Conservation (phyloP, 2,329 filamentous ascomycete species). For the Fusarium circinatum region DNA sequence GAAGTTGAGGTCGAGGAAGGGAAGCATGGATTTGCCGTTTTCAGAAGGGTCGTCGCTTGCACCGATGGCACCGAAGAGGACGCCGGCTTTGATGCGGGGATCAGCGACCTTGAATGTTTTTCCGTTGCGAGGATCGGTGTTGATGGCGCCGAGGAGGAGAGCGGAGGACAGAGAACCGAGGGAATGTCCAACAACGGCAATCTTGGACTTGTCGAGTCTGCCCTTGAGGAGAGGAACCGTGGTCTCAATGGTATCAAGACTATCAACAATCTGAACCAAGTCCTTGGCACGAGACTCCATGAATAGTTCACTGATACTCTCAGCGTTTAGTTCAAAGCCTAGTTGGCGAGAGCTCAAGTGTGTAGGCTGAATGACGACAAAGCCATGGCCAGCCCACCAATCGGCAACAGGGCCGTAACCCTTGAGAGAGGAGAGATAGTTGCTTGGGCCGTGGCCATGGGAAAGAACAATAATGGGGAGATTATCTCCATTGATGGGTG, state of each 20-base stretch:
- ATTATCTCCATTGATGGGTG: conserved; percentile 6
- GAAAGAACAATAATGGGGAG: conserved; percentile 43
- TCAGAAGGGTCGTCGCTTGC: conserved; percentile 30
- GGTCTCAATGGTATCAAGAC: conserved; percentile 37
- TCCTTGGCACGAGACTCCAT: conserved; percentile 38
- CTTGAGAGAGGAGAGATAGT: conserved; percentile 41
- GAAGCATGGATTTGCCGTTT: conserved; percentile 20
- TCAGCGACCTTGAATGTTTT: conserved; percentile 18
- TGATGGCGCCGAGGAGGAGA: conserved; percentile 34
- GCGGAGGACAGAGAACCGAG: conserved; percentile 36
- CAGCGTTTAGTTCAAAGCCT: neutral
- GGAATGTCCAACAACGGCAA: conserved; percentile 42
- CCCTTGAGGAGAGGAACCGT: conserved; percentile 37
- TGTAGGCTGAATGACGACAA: conserved; percentile 44
- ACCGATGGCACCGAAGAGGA: conserved; percentile 39
- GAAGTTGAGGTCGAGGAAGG: conserved; percentile 37
- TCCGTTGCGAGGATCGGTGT: conserved; percentile 38
- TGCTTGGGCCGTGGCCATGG: conserved; percentile 43
- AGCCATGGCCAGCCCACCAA: conserved; percentile 44
- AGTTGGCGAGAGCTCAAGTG: conserved; percentile 40
- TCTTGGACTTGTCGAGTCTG: conserved; percentile 35
- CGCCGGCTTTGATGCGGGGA: conserved; percentile 40
- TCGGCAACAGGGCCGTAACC: conserved; percentile 41
- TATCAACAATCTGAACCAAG: conserved; percentile 38
- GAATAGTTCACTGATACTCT: conserved; percentile 30